phyloP scores from a whole-genome alignment of 2,329 filamentous ascomycete genomes.

The Tricladium varicosporioides region DNA sequence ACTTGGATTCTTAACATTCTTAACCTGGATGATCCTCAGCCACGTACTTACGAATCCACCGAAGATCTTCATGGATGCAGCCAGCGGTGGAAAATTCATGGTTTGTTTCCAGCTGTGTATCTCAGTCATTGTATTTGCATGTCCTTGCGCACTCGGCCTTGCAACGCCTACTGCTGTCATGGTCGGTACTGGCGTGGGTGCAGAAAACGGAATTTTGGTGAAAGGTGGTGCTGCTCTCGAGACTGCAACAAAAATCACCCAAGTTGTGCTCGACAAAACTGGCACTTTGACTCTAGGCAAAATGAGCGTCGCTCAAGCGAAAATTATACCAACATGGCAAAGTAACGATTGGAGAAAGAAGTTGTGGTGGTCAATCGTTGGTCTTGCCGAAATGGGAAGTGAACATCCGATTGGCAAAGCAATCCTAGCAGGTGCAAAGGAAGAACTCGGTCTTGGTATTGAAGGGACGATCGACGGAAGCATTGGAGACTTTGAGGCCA shows the following conservation, averaged over 20 bases:
- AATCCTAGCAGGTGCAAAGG: conserved; percentile 72
- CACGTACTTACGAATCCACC: conserved; percentile 83
- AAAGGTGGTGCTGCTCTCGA: conserved; percentile 94
- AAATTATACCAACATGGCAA: conserved; percentile 67
- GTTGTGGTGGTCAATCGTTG: conserved; percentile 94
- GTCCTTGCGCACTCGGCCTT: conserved; percentile 92
- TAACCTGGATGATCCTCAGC: conserved; percentile 92
- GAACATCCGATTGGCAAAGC: conserved; percentile 96
- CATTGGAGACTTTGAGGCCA: conserved; percentile 79
- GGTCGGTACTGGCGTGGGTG: conserved; percentile 97
- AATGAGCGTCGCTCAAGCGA: conserved; percentile 82
- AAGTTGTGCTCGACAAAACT: conserved; percentile 93
- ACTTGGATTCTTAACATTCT: conserved; percentile 81
- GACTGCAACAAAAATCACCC: conserved; percentile 83
- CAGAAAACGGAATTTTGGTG: conserved; percentile 94
- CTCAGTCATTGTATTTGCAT: conserved; percentile 97
- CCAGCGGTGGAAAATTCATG: conserved; percentile 89
- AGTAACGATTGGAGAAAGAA: conserved; percentile 64
- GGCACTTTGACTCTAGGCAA: conserved; percentile 92
- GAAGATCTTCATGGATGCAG: conserved; percentile 76
- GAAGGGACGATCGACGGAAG: conserved; percentile 79
- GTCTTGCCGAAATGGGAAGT: conserved; percentile 91
- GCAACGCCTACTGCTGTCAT: conserved; percentile 97
- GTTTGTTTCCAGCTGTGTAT: conserved; percentile 97
- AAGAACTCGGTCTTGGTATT: conserved; percentile 67